A percentile compares a stretch with the other conserved stretches of the same genome.
Evolutionary conservation across 164 flowering plant species (phyloP).

Genomic region (Liquidambar formosana): DNA sequence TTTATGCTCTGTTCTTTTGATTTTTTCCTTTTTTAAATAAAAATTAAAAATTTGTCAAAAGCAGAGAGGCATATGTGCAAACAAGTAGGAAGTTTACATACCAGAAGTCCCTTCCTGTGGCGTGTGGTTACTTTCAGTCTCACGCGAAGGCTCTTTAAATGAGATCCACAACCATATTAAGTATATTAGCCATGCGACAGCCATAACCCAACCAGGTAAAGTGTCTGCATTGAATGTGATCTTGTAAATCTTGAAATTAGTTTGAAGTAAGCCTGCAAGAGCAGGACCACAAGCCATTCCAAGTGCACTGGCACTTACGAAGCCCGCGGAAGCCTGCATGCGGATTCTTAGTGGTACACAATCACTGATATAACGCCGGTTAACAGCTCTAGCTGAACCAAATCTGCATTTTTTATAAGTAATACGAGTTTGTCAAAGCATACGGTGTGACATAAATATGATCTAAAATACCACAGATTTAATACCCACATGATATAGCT

Average conservation of each 20-base stretch:
- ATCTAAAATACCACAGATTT: not conserved
- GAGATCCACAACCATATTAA: conserved; percentile 61
- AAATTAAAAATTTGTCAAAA: not conserved
- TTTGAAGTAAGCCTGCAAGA: conserved; percentile 70
- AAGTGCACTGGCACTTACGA: conserved; percentile 82
- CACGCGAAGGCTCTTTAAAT: conserved; percentile 59
- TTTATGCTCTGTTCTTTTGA: too few species aligned
- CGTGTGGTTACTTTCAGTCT: conserved; percentile 22
- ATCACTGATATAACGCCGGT: conserved; percentile 74
- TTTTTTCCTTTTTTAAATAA: not conserved
- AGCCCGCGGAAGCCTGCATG: conserved; percentile 81
- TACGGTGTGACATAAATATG: not conserved
- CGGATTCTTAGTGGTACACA: conserved; percentile 68
- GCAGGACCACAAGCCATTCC: conserved; percentile 93
- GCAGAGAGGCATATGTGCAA: not conserved
- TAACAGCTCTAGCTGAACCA: conserved; percentile 80
- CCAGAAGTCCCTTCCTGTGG: conserved; percentile 35
- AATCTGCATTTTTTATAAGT: conserved; percentile 38
- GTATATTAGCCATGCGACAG: conserved; percentile 66
- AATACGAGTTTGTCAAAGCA: conserved; percentile 4
- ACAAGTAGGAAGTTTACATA: conserved; percentile 16
- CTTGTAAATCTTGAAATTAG: conserved; percentile 50
- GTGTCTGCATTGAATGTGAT: conserved; percentile 62
- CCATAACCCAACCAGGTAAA: conserved; percentile 86
- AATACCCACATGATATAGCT: not conserved